Evolutionary conservation across 2,329 filamentous ascomycete genomes (phyloP).

Genomic region (Fusarium graminum): DNA sequence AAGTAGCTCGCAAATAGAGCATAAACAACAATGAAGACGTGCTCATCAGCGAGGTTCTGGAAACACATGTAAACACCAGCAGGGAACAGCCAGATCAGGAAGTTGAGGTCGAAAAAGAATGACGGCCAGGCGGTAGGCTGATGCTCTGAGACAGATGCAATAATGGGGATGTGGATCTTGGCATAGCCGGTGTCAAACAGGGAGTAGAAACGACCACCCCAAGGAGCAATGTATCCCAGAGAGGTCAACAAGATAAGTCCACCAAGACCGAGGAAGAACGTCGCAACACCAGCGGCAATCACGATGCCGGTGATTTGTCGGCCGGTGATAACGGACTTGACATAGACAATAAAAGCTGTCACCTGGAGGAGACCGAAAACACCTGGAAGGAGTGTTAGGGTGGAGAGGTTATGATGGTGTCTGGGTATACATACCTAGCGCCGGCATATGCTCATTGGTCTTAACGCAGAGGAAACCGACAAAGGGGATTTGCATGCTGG

Average conservation of each 20-base stretch:
- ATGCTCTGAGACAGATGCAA: slow-evolving; percentile 99
- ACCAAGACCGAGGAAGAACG: slow-evolving; percentile 79
- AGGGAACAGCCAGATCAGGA: slow-evolving; percentile 99
- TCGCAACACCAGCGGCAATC: slow-evolving; percentile 77
- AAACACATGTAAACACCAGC: slow-evolving; percentile 99
- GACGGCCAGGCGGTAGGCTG: slow-evolving; percentile 99
- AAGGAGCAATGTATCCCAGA: slow-evolving; percentile 92
- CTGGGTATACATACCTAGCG: slow-evolving; percentile 73
- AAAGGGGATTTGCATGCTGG: slow-evolving; percentile 99
- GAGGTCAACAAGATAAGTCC: slow-evolving; percentile 89
- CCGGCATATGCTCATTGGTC: slow-evolving; percentile 98
- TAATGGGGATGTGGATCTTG: slow-evolving; percentile 99
- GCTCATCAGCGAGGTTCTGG: slow-evolving; percentile 91
- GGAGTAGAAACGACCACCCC: slow-evolving; percentile 99
- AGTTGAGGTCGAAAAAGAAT: slow-evolving; percentile 98
- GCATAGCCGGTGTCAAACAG: slow-evolving; percentile 99
- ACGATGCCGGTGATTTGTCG: slow-evolving; percentile 96
- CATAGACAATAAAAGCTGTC: slow-evolving; percentile 90
- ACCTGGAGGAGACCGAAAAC: slow-evolving; percentile 97
- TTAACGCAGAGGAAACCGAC: slow-evolving; percentile 96
- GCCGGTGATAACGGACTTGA: slow-evolving; percentile 87
- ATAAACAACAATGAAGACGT: slow-evolving; percentile 98
- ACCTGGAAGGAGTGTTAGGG: slow-evolving; percentile 63
- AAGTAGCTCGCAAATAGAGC: slow-evolving; percentile 98
- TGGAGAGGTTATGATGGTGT: neutral